A percentile compares a stretch with the other conserved stretches of the same genome.
phyloP scores from a whole-genome alignment of 176 grass and related monocot species.

The Aegilops sharonensis region DNA sequence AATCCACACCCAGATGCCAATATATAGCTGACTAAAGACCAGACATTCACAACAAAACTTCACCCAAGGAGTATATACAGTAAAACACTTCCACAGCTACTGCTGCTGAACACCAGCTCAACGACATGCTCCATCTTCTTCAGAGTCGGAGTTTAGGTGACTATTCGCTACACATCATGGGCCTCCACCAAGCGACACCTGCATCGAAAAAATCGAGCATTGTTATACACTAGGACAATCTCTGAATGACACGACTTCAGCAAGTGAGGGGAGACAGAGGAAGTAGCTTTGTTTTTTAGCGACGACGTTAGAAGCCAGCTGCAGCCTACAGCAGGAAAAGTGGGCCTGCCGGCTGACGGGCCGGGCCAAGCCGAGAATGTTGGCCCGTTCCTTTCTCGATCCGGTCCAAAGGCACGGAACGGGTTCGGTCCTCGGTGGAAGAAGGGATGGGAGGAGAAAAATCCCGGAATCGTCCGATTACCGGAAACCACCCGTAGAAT shows the following conservation, averaged over 20 bases:
- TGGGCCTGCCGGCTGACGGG: too few species aligned
- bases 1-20: constrained; percentile 17
- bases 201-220: constrained; percentile 10
- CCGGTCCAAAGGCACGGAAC: too few species aligned
- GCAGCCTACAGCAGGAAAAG: too few species aligned
- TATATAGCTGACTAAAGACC: background rate
- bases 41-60: background rate
- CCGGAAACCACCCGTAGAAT: too few species aligned
- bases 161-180: background rate
- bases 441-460: too few species aligned
- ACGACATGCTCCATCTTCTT: background rate
- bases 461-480: too few species aligned
- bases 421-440: too few species aligned
- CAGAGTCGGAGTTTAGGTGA: background rate
- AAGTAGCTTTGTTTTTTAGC: too few species aligned
- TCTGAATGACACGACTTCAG: too few species aligned
- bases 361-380: too few species aligned
- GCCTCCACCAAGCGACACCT: constrained; percentile 9
- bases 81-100: background rate
- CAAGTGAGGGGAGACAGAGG: background rate
- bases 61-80: background rate
- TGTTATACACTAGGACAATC: background rate
- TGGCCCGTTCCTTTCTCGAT: too few species aligned
- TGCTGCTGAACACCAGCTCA: background rate
- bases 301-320: too few species aligned